Evolutionary conservation across 2,329 filamentous ascomycete genomes (phyloP).

Genomic region (Colletotrichum sp.): DNA sequence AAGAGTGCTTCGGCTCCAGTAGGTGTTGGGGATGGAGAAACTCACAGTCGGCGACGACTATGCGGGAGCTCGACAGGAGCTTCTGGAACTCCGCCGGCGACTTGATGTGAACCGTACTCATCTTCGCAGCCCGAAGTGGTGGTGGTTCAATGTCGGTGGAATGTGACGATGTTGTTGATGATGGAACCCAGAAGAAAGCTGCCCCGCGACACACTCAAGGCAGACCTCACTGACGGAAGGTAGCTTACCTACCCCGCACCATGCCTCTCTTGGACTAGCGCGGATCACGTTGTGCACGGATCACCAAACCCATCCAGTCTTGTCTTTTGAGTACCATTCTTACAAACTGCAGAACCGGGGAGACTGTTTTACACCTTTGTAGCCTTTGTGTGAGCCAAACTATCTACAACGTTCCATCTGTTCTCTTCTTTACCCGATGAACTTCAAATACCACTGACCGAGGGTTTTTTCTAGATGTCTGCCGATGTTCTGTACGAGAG

Average conservation of each 20-base stretch:
- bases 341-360: neutral
- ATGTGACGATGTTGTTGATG: conserved; percentile 3
- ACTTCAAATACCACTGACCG: neutral
- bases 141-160: neutral
- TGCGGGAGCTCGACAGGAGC: conserved; percentile 72
- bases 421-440: neutral
- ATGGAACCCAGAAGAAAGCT: conserved; percentile 15
- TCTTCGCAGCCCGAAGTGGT: conserved; percentile 27
- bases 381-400: neutral
- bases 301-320: neutral
- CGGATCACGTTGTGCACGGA: neutral
- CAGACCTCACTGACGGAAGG: conserved; percentile 1
- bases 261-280: conserved; percentile 17
- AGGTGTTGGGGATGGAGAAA: conserved; percentile 25
- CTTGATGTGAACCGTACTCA: conserved; percentile 35
- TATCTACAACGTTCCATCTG: neutral
- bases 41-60: conserved; percentile 92
- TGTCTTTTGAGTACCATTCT: neutral
- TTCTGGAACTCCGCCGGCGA: conserved; percentile 68
- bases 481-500: neutral
- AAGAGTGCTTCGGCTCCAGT: conserved; percentile 23
- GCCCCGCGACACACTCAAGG: conserved; percentile 2
- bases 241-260: conserved; percentile 19
- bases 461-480: neutral
- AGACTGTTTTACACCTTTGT: neutral